Evolutionary conservation across 768 basidiomycete species (phyloP).

Genomic region (Amanita pseudoporphyria): DNA sequence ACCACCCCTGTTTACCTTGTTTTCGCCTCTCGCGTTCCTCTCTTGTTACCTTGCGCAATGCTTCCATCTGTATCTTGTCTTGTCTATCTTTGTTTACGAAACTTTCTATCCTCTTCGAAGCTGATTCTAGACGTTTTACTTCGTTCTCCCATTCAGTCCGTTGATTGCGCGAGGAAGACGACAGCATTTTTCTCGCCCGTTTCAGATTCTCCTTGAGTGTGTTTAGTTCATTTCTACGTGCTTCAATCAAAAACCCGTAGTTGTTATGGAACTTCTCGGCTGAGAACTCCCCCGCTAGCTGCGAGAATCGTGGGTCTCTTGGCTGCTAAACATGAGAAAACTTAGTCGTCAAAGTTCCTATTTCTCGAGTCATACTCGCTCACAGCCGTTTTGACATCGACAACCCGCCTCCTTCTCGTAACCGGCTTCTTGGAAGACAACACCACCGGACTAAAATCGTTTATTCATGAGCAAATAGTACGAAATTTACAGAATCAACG

Average conservation of each 20-base stretch:
- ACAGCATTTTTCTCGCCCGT: conserved; percentile 54
- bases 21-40: conserved; percentile 59
- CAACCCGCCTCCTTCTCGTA: conserved; percentile 55
- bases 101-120: conserved; percentile 72
- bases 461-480: neutral
- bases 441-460: conserved; percentile 55
- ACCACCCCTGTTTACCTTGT: conserved; percentile 78
- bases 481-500: conserved; percentile 9
- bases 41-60: conserved; percentile 41
- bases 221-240: conserved; percentile 55
- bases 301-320: conserved; percentile 82
- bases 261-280: conserved; percentile 53
- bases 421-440: conserved; percentile 82
- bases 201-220: conserved; percentile 58
- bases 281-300: conserved; percentile 60
- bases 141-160: conserved; percentile 58
- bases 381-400: conserved; percentile 60
- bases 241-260: conserved; percentile 65
- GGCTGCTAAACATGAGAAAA: conserved; percentile 41
- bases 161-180: conserved; percentile 49
- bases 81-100: conserved; percentile 61
- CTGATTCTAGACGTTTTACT: conserved; percentile 56
- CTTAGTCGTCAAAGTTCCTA: conserved; percentile 2
- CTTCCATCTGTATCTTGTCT: conserved; percentile 63
- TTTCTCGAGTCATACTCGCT: conserved; percentile 15